phyloP scores from a whole-genome alignment of 371 early-diverging fungal genomes.

The Mortierella sp. region DNA sequence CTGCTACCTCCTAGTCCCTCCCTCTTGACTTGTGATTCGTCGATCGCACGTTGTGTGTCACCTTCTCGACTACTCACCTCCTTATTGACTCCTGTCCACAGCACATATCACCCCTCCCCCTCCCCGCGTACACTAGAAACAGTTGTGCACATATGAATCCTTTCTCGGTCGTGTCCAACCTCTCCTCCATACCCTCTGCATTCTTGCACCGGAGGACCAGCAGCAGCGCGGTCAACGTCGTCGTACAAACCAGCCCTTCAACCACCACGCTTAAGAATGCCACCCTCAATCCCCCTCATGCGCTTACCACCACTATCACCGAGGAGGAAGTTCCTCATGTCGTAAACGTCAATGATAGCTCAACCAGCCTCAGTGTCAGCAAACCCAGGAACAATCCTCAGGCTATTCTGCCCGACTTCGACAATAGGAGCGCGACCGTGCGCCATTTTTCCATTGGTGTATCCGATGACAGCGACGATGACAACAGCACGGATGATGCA shows the following conservation, averaged over 20 bases:
- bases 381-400: slow-evolving; percentile 40
- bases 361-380: background rate
- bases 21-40: too few relatives aligned
- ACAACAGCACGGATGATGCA: background rate
- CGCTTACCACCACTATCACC: slow-evolving; percentile 3
- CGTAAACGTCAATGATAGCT: background rate
- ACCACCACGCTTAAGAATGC: slow-evolving; percentile 7
- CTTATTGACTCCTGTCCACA: too few relatives aligned
- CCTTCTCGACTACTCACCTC: too few relatives aligned
- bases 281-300: slow-evolving; percentile 17
- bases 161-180: slow-evolving; percentile 35
- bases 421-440: too few relatives aligned
- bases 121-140: too few relatives aligned
- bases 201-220: slow-evolving; percentile 27
- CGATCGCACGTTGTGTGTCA: too few relatives aligned
- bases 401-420: slow-evolving; percentile 29
- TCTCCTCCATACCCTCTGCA: slow-evolving; percentile 23
- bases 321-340: background rate
- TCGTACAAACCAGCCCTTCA: slow-evolving; percentile 20
- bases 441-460: background rate
- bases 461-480: background rate
- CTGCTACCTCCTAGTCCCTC: too few relatives aligned
- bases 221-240: slow-evolving; percentile 20
- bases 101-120: too few relatives aligned
- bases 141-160: slow-evolving; percentile 28